These are phyloP conservation scores for Aspergillus novoparasiticus DNA, from an alignment of 2,329 filamentous ascomycete genomes.

Conservation along the genomic window DNA sequence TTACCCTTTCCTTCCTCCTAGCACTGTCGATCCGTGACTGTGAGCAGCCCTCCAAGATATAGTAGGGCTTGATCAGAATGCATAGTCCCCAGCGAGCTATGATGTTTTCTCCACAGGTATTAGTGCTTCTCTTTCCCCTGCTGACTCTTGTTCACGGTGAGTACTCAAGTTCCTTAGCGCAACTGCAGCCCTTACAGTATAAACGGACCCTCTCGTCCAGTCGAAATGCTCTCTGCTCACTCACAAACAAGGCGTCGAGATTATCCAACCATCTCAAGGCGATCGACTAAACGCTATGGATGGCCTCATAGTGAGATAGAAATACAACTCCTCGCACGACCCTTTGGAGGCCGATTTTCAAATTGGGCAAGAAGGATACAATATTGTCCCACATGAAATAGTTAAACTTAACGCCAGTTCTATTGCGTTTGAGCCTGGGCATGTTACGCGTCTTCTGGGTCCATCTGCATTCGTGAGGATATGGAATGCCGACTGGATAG, in stretches of 20 bases:
- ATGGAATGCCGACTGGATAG: not conserved
- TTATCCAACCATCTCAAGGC: not conserved
- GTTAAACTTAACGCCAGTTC: not conserved
- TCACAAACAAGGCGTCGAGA: not conserved
- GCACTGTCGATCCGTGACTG: not conserved
- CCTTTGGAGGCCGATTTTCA: not conserved
- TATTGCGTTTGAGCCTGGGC: not conserved
- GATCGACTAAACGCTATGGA: not conserved
- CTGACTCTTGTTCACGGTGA: not conserved
- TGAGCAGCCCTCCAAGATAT: not conserved
- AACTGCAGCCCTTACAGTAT: not conserved
- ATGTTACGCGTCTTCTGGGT: not conserved
- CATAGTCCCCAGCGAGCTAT: not conserved
- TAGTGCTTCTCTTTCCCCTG: not conserved
- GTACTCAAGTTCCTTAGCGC: not conserved
- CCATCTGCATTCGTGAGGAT: not conserved
- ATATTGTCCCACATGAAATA: not conserved
- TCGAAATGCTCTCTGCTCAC: not conserved
- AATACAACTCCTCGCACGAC: not conserved
- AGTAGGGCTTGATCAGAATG: not conserved
- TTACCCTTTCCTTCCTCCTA: not conserved
- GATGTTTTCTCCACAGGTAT: not conserved
- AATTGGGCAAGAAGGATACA: not conserved
- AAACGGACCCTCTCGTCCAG: not conserved
- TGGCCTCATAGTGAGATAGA: not conserved